These are phyloP conservation scores for Erodium texanum DNA, from an alignment of 441 rosid genomes.

Conservation along the genomic window DNA sequence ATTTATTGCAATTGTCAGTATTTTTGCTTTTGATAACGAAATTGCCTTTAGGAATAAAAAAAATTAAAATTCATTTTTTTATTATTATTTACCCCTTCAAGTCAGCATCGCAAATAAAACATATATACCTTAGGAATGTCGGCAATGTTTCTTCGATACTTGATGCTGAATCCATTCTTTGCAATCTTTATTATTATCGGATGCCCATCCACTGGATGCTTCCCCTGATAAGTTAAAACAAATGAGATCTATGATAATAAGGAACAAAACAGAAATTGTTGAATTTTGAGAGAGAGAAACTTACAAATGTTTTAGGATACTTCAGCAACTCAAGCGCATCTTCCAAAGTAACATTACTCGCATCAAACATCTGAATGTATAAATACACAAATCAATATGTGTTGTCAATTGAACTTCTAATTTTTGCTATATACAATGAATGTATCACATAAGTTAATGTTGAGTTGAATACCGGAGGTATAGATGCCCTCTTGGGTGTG, in stretches of 20 bases:
- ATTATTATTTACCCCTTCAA: too few relatives aligned
- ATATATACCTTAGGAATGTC: constrained; percentile 3
- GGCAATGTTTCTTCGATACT: background rate
- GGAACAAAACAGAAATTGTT: background rate
- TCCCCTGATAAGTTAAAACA: constrained; percentile 6
- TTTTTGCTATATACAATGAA: too few relatives aligned
- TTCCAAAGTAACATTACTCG: background rate
- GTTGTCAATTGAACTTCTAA: too few relatives aligned
- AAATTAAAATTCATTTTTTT: too few relatives aligned
- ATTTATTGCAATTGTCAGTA: too few relatives aligned
- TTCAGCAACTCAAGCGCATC: constrained; percentile 4
- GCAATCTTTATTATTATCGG: constrained; percentile 5
- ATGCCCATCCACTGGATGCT: background rate
- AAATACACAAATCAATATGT: background rate
- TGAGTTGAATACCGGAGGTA: constrained; percentile 1
- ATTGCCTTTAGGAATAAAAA: too few relatives aligned
- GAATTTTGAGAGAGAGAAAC: background rate
- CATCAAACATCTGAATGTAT: background rate
- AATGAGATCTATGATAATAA: background rate
- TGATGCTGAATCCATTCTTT: constrained; percentile 3
- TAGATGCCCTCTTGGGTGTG: constrained; percentile 10
- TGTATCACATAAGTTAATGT: too few relatives aligned
- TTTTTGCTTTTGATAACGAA: too few relatives aligned
- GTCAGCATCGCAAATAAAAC: background rate
- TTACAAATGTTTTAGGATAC: constrained; percentile 6